These are phyloP conservation scores for Sungouiozyma intestinalis DNA, from an alignment of 805 yeast genomes.

Conservation along the genomic window DNA sequence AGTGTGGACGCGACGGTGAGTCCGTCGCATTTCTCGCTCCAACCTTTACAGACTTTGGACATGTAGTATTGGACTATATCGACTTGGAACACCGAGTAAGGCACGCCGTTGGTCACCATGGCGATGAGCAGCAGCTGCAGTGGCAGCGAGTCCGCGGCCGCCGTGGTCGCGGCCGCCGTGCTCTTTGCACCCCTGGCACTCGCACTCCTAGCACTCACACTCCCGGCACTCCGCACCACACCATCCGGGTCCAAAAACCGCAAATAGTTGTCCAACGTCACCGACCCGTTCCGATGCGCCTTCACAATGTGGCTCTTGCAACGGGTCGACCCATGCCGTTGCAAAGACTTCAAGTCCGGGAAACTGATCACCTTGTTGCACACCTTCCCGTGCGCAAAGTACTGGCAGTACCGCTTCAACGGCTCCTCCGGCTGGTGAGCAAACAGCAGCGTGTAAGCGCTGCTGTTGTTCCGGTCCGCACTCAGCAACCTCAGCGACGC, in stretches of 20 bases:
- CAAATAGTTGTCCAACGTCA: not conserved
- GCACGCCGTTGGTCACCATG: constrained; percentile 1
- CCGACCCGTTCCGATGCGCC: not conserved
- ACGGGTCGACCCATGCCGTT: not conserved
- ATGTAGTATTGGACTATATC: not conserved
- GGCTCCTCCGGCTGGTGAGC: not conserved
- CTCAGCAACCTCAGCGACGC: not conserved
- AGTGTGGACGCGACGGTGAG: not conserved
- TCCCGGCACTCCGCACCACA: not conserved
- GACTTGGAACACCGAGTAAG: not conserved
- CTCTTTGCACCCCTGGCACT: not conserved
- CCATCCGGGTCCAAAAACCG: not conserved
- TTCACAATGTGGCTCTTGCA: not conserved
- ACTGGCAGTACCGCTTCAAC: not conserved
- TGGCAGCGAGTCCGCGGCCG: not conserved
- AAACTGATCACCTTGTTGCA: not conserved
- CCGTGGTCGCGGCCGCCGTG: not conserved
- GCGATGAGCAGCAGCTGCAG: not conserved
- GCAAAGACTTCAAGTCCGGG: not conserved
- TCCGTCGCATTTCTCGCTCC: not conserved
- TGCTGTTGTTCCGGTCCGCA: not conserved
- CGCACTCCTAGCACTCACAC: not conserved
- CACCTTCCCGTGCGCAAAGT: not conserved
- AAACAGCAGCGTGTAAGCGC: not conserved
- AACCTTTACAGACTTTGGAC: not conserved